These are phyloP conservation scores for Naematelia encephala DNA, from an alignment of 768 basidiomycete species.

Conservation along the genomic window DNA sequence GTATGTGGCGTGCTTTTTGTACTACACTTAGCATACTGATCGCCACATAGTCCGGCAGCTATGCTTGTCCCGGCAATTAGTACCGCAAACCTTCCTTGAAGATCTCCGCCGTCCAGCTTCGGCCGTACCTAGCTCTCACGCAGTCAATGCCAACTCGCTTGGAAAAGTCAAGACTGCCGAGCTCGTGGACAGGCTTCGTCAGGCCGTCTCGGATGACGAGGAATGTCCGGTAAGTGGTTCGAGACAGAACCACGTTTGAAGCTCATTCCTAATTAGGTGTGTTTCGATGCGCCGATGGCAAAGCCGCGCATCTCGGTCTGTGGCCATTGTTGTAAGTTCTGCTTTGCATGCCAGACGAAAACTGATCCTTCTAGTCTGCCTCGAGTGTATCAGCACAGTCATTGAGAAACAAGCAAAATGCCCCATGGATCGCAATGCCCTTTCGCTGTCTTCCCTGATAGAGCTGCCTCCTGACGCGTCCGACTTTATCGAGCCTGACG, in stretches of 20 bases:
- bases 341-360: background rate
- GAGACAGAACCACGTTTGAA: background rate
- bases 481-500: conserved; percentile 21
- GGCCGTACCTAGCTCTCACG: background rate
- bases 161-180: conserved; percentile 15
- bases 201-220: conserved; percentile 27
- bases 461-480: conserved; percentile 25
- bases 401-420: conserved; percentile 17
- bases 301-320: conserved; percentile 40
- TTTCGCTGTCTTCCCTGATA: conserved; percentile 25
- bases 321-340: conserved; percentile 33
- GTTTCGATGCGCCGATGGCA: conserved; percentile 19
- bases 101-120: conserved; percentile 23
- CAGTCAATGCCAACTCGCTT: conserved; percentile 18
- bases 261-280: conserved; percentile 15
- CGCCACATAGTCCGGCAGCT: conserved; percentile 35
- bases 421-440: conserved; percentile 36
- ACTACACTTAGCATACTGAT: conserved; percentile 7
- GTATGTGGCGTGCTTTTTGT: conserved; percentile 15
- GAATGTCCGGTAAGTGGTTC: conserved; percentile 41
- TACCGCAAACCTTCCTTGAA: conserved; percentile 36
- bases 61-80: conserved; percentile 32
- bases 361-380: conserved; percentile 20
- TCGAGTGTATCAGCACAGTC: conserved; percentile 30
- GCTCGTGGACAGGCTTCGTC: conserved; percentile 32